Evolutionary conservation across 495 filamentous ascomycete genomes (phyloP).

Genomic region (Polyplosphaeria fusca): DNA sequence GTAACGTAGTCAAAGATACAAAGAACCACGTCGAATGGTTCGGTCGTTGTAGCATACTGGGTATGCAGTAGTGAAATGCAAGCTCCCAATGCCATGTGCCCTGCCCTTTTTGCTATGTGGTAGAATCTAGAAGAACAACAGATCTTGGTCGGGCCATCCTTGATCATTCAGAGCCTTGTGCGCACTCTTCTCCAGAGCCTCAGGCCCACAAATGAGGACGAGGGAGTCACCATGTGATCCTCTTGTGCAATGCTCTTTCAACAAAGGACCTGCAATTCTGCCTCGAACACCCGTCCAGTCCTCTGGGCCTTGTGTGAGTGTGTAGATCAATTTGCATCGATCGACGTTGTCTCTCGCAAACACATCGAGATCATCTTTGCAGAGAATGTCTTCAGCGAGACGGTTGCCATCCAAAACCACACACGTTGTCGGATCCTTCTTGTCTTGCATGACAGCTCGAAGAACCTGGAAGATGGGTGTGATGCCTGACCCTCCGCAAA

Average conservation of each 20-base stretch:
- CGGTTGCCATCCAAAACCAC: slow-evolving; percentile 79
- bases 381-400: slow-evolving; percentile 78
- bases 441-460: slow-evolving; percentile 66
- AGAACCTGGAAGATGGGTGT: slow-evolving; percentile 91
- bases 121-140: slow-evolving; percentile 70
- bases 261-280: slow-evolving; percentile 60
- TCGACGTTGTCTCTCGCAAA: slow-evolving; percentile 51
- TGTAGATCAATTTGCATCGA: slow-evolving; percentile 68
- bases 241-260: slow-evolving; percentile 56
- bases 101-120: no score
- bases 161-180: slow-evolving; percentile 58
- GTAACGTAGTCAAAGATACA: no score
- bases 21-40: no score
- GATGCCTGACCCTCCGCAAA: slow-evolving; percentile 84
- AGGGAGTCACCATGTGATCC: slow-evolving; percentile 52
- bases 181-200: slow-evolving; percentile 69
- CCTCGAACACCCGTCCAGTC: slow-evolving; percentile 71
- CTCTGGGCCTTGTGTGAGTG: slow-evolving; percentile 61
- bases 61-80: background rate
- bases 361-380: slow-evolving; percentile 68
- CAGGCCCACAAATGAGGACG: slow-evolving; percentile 82
- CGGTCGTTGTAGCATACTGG: background rate
- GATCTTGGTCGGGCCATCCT: slow-evolving; percentile 76
- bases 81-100: background rate
- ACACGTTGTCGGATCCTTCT: slow-evolving; percentile 58